Percentiles rank a stretch among this genome's conserved stretches.
phyloP scores from a whole-genome alignment of 1,284 basidiomycete genomes.

The Dichomitus squalens region DNA sequence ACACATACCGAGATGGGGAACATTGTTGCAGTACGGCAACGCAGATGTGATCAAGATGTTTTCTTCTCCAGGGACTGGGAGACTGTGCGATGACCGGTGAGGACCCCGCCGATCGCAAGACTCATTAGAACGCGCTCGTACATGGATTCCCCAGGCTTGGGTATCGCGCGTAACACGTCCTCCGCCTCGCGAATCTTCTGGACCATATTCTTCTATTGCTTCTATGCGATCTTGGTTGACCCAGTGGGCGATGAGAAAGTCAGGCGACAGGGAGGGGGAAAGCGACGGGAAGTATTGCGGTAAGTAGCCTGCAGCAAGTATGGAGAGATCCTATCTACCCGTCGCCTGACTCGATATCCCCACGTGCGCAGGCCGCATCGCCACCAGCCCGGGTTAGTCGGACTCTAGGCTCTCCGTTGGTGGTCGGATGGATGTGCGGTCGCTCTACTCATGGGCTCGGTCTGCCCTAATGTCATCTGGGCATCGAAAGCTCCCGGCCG shows the following conservation, averaged over 20 bases:
- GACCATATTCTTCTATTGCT: constrained; percentile 43
- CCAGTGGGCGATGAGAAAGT: background rate
- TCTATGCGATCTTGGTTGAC: background rate
- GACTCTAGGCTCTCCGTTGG: too few species aligned
- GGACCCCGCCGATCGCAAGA: background rate
- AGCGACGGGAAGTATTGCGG: background rate
- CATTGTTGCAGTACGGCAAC: constrained; percentile 98
- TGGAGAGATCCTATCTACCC: constrained; percentile 11
- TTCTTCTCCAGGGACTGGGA: constrained; percentile 82
- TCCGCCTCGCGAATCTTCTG: constrained; percentile 68
- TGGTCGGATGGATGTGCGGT: too few species aligned
- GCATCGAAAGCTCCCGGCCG: too few species aligned
- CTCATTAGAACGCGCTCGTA: constrained; percentile 16
- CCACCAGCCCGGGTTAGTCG: background rate
- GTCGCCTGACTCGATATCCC: constrained; percentile 20
- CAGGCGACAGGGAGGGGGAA: background rate
- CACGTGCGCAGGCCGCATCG: constrained; percentile 10
- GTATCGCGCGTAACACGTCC: constrained; percentile 57
- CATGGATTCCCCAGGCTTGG: constrained; percentile 39
- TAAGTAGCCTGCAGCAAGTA: background rate
- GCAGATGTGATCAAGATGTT: constrained; percentile 96
- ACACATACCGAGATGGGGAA: constrained; percentile 87
- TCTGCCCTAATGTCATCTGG: too few species aligned
- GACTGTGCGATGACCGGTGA: constrained; percentile 43
- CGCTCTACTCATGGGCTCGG: too few species aligned